Base-by-base conservation (phyloP, 768 basidiomycete species). In the Termitomyces heimii region DNA sequence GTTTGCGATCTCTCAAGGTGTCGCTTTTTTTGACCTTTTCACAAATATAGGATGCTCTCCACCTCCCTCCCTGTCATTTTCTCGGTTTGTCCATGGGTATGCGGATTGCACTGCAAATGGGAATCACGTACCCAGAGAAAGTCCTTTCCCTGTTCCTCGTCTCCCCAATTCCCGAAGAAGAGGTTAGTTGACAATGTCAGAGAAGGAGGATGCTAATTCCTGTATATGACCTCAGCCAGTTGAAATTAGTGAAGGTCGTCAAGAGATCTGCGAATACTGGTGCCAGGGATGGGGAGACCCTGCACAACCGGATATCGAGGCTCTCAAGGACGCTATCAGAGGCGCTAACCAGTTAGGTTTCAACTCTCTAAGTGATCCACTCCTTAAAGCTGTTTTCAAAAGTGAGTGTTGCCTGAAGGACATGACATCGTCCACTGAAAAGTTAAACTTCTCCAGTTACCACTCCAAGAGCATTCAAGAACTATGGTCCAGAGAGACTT, bases 11-110 rank as follows among this genome's bases (percentile, higher is more conserved):
- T 5, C 10, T 31, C n/a, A 5, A 47, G n/a, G n/a, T 10, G 29
- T 47, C 29, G 16, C 31, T 24, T 16, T 37, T 37, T 16, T 20
- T 8, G 12, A n/a, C 42, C 28, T 14, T 50, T 31, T 13, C 3
- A 10, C 16, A 26, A 37, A 43, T 10, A 7, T 53, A 77, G 75
- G 67, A 74, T 42, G 72, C 71, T 8, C 57, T 77, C 9, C 53
- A 64, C n/a, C 59, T 77, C 37, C 73, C 72, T 5, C 63, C 71
- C 1, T 77, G 74, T 55, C 73, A 75, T 62, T 55, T 75, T 13
- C 61, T 72, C 22, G 74, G 71, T 4, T 31, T 75, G n/a, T 74
- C 73, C 0, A 65, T 73, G 66, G 75, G 75, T 13, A 60, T 72
- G 0, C 71, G 66, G 53, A 65, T 71, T 5, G 70, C 73, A 14